These are phyloP conservation scores for Cornus controversa DNA, from an alignment of 148 eudicot species.

Conservation along the genomic window DNA sequence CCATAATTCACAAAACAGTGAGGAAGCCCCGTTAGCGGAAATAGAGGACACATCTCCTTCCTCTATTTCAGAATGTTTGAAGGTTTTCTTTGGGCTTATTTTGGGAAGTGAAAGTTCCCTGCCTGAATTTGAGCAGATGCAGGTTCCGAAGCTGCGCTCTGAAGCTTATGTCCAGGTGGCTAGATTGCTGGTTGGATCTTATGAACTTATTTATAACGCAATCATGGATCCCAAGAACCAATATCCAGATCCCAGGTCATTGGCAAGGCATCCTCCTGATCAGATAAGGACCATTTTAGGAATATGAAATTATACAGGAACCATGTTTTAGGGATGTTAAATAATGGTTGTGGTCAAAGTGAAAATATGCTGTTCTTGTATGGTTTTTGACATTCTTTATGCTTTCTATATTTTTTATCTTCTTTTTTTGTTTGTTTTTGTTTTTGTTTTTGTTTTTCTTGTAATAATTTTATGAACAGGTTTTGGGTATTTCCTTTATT, in stretches of 20 bases:
- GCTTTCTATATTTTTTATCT: too few species aligned
- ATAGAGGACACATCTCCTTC: constrained; percentile 78
- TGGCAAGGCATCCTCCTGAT: constrained; percentile 95
- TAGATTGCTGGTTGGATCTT: constrained; percentile 71
- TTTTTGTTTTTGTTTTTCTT: background rate
- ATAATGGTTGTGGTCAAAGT: background rate
- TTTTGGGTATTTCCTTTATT: background rate
- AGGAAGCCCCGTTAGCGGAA: constrained; percentile 54
- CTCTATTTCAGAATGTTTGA: constrained; percentile 70
- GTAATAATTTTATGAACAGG: background rate
- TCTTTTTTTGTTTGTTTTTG: background rate
- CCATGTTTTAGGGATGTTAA: background rate
- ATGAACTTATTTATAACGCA: constrained; percentile 70
- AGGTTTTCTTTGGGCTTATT: constrained; percentile 81
- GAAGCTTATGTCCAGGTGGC: constrained; percentile 73
- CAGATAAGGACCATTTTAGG: constrained; percentile 98
- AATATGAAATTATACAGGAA: constrained; percentile 39
- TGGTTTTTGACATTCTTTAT: too few species aligned
- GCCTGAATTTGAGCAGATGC: constrained; percentile 90
- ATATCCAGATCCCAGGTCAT: constrained; percentile 84
- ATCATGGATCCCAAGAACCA: constrained; percentile 73
- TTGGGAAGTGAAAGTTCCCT: constrained; percentile 81
- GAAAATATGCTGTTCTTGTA: too few species aligned
- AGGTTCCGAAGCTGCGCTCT: constrained; percentile 84
- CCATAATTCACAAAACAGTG: constrained; percentile 28